Conservation (phyloP, 176 grass and related monocot genomes). For the Urochloa ruziziensis region DNA sequence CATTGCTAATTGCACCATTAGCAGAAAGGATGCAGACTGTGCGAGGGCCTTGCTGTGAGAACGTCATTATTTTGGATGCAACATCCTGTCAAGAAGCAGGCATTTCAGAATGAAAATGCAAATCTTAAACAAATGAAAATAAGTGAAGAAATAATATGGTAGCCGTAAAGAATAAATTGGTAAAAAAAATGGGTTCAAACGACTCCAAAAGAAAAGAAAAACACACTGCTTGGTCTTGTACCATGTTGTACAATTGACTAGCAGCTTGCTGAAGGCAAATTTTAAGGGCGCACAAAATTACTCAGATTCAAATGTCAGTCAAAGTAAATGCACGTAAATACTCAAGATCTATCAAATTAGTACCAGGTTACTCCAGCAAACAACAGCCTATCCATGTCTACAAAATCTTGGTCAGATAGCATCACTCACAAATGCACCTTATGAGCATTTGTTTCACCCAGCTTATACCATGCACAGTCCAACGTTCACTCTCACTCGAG, state of each 20-base stretch:
- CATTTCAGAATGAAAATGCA: slow-evolving; percentile 15
- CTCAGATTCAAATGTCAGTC: background rate
- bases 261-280: background rate
- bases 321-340: background rate
- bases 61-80: slow-evolving; percentile 98
- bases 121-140: background rate
- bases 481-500: background rate
- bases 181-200: background rate
- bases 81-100: slow-evolving; percentile 70
- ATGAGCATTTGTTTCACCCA: background rate
- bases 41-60: slow-evolving; percentile 97
- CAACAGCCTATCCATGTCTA: too few relatives aligned
- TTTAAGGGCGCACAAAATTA: background rate
- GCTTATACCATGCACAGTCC: background rate
- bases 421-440: background rate
- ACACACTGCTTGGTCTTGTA: background rate
- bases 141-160: background rate
- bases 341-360: background rate
- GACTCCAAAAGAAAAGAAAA: background rate
- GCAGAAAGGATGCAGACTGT: slow-evolving; percentile 98
- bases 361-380: background rate
- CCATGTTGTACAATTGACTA: background rate
- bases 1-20: slow-evolving; percentile 95
- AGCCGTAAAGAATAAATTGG: background rate
- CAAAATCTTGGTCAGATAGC: background rate